Evolutionary conservation across 1,284 basidiomycete species (phyloP).

Genomic region (Malassezia obtusa): DNA sequence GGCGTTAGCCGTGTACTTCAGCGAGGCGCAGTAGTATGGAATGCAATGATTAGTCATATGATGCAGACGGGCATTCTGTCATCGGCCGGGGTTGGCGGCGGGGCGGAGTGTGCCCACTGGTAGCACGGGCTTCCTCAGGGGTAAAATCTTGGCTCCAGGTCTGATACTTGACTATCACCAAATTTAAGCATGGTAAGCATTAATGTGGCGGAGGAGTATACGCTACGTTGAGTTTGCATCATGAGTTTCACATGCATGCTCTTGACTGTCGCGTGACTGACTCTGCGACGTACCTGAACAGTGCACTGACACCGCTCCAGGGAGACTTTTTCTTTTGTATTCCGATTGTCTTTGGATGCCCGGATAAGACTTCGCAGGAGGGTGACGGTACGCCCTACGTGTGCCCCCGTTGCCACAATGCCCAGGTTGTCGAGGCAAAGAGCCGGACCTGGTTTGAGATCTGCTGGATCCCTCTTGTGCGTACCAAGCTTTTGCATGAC

Average conservation of each 20-base stretch:
- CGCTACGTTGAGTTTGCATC: too few relatives aligned
- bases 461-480: conserved; percentile 42
- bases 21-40: background rate
- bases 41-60: conserved; percentile 1
- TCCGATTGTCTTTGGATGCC: conserved; percentile 43
- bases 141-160: too few relatives aligned
- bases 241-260: too few relatives aligned
- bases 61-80: background rate
- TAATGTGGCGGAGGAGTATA: too few relatives aligned
- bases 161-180: too few relatives aligned
- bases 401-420: conserved; percentile 45
- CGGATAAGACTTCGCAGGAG: conserved; percentile 44
- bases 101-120: too few relatives aligned
- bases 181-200: too few relatives aligned
- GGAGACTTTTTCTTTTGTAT: conserved; percentile 37
- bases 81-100: too few relatives aligned
- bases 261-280: too few relatives aligned
- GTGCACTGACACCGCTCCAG: too few relatives aligned
- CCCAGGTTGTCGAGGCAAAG: conserved; percentile 40
- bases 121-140: too few relatives aligned
- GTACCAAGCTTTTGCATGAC: background rate
- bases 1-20: conserved; percentile 8
- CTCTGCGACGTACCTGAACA: too few relatives aligned
- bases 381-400: conserved; percentile 36
- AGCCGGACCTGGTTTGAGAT: conserved; percentile 43